Base-by-base conservation (phyloP, 441 rosid genomes). In the Cnidoscolus chayamansa region DNA sequence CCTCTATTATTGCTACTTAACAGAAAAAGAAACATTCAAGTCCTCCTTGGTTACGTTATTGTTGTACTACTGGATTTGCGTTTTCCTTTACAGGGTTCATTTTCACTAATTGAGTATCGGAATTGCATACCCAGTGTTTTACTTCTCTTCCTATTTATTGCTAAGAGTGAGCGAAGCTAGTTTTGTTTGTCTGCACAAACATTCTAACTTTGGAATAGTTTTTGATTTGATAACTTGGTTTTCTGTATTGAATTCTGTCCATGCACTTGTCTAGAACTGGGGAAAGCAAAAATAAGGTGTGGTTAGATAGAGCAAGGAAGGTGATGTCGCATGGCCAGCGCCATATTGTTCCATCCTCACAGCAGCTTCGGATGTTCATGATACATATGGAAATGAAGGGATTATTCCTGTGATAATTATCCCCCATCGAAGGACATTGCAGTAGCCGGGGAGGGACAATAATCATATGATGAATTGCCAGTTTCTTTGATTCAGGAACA, bases 331-430 rank as follows among this genome's bases (percentile, higher is more conserved):
- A 79, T 95, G 25, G 97, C 98, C 99, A 92, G 10, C 99, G 94
- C 98, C 98, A 92, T 75, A 92, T 88, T 0, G 98, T 88, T 56
- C 98, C 99, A 70, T 95, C 99, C 79, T 95, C 97, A 4, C 97
- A 93, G 81, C 93, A 88, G 79, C 96, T 87, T 49, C 92, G 94
- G 72, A 95, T 95, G 57, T 51, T 40, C 31, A 61, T 49, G 71
- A 62, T 31, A 25, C 0, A 48, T 25, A 17, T 16, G 19, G 32
- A 65, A 17, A 31, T 19, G 53, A 15, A 45, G 25, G 31, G 25
- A 45, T 40, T 35, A 51, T 50, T 16, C 51, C 19, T 8, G 11
- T 15, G 25, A 20, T n/a, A 51, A 8, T 57, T 81, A 92, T 97
- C 92, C 89, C 76, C 99, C 99, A 72, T 91, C 94, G 53, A 86